Base-by-base conservation (phyloP, 2,329 filamentous ascomycete genomes). In the Talaromyces atroroseus region DNA sequence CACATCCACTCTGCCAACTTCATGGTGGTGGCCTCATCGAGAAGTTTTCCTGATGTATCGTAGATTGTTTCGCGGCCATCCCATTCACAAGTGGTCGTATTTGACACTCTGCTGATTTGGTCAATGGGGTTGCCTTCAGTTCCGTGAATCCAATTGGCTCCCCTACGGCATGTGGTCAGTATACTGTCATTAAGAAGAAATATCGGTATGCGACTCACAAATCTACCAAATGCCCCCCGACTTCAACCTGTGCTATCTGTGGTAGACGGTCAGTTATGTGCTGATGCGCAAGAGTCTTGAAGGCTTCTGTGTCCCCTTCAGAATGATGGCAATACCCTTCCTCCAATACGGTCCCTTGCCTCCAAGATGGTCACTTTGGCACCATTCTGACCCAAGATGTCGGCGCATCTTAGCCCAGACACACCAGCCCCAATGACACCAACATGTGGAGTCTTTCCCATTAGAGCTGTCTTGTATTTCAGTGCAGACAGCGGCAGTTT, bases 101-200 rank as follows among this genome's bases (percentile, higher is more conserved):
- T 68, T 1, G 82, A 83, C 56, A 75, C 66, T 58, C 76, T 72
- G 14, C 82, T 82, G n/a, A 86, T 73, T 14, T 78, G 70, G 49
- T 79, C 71, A 21, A 86, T 83, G 0, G 83, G 83, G 61, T 85
- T 86, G 42, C 80, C 71, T 2, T 80, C 72, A 1, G 80, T 81
- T 16, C 83, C 83, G 65, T 86, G 83, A 50, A 86, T 85, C 83
- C 83, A 86, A 60, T 85, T 86, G 0, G 83, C 80, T 2, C 83
- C 83, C 12, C 81, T 84, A 54, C 29, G 21, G 16, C 48, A 47
- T 26, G 7, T 7, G 20, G 56, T 65, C 50, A 69, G 62, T 32
- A 34, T 45, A 54, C 26, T 48, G 12, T 18, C 48, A 20, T 45
- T 47, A 26, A 18, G 6, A 48, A 14, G 32, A 16, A 10, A 18